phyloP scores from a whole-genome alignment of 306 rosid genomes.

The Fragaria vesca region DNA sequence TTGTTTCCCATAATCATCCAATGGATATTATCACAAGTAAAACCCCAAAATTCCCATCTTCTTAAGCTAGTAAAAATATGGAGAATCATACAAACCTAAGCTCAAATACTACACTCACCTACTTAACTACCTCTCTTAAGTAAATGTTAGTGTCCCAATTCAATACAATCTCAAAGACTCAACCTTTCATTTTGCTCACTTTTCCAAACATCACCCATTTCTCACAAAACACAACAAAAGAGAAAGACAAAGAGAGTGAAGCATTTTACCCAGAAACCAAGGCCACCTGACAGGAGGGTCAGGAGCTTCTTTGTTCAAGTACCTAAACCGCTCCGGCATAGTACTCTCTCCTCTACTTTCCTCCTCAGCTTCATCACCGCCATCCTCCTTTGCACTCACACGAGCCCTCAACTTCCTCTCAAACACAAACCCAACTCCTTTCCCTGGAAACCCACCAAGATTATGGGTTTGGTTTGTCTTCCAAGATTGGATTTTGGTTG shows the following conservation, averaged over 20 bases:
- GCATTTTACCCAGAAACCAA: conserved; percentile 60
- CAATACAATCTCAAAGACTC: background rate
- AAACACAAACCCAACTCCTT: conserved; percentile 24
- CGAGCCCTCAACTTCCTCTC: conserved; percentile 33
- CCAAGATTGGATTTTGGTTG: conserved; percentile 32
- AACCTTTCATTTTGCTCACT: background rate
- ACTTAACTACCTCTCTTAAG: background rate
- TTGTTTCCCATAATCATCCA: background rate
- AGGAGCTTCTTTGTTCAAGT: conserved; percentile 66
- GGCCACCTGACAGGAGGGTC: conserved; percentile 81
- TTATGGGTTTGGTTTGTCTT: conserved; percentile 23
- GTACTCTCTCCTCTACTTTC: conserved; percentile 56
- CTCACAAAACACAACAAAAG: conserved; percentile 15
- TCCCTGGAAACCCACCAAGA: conserved; percentile 29
- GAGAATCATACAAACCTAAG: background rate
- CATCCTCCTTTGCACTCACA: conserved; percentile 28
- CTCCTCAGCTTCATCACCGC: conserved; percentile 50
- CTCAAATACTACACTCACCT: background rate
- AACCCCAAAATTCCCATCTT: background rate
- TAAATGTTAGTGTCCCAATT: background rate
- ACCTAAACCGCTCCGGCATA: conserved; percentile 79
- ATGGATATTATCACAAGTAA: background rate
- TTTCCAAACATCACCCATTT: background rate
- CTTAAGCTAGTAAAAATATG: background rate
- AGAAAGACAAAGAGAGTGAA: background rate